Base-by-base conservation (phyloP, 1,139 yeast species). In the Nakaseomyces delphensis region DNA sequence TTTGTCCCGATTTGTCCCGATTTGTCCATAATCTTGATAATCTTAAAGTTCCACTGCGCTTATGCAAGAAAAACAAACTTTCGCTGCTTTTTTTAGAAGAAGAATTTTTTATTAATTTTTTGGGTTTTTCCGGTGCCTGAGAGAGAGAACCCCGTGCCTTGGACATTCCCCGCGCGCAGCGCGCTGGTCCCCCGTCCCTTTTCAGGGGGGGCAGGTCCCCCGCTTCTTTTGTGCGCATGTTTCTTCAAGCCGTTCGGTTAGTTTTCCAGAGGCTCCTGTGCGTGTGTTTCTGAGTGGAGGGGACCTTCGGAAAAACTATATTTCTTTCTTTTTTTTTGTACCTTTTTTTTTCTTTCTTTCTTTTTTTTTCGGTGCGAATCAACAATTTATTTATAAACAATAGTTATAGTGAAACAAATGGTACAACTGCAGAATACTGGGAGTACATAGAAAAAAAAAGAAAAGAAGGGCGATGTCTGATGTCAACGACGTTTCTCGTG, bases 401-500 rank as follows among this genome's bases (percentile, higher is more conserved):
- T n/a, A n/a, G n/a, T n/a, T n/a, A n/a, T n/a, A n/a, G n/a, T n/a
- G n/a, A n/a, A n/a, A n/a, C n/a, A n/a, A n/a, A n/a, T n/a, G n/a
- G n/a, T n/a, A n/a, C n/a, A n/a, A 23, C 7, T 10, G 25, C 25
- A 23, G 25, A 23, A 23, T 7, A 23, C 7, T 7, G 9, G 31
- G 14, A 14, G 7, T 7, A 28, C 16, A 14, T 14, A 28, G 18
- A 14, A 5, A 5, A 16, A 31, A 21, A 20, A 21, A 20, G 21
- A 33, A 20, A 20, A 31, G 14, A 20, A 21, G n/a, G 21, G 21
- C 10, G 13, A 33, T 33, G 37, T 20, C 27, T 33, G 37, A 33
- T 27, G 27, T 33, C 37, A 33, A 33, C 13, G 37, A 33, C 27
- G 14, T 33, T 13, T 33, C 37, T 4, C 37, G 16, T 9, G 27